Base-by-base conservation (phyloP, 495 filamentous ascomycete genomes). In the Talaromyces stipitatus region DNA sequence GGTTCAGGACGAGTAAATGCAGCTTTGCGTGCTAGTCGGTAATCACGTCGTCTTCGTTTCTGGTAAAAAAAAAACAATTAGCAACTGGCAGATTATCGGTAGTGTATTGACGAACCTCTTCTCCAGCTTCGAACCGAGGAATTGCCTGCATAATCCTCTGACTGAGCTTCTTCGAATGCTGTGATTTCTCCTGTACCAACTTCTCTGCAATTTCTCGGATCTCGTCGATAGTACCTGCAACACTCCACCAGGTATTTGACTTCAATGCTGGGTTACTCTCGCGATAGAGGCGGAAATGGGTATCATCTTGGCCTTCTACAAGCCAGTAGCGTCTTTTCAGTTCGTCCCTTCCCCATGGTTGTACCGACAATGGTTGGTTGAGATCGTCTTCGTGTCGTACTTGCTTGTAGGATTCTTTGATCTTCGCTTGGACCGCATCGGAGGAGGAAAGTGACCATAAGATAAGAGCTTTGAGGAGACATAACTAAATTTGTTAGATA, bases 11-110 rank as follows among this genome's bases (percentile, higher is more conserved):
- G 86, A 53, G 84, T 78, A 70, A 97, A 98, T 56, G 87, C 85
- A 48, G 90, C 88, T 66, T 95, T 95, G 55, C 90, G 87, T 57
- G 82, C 80, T 65, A 88, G 79, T 23, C 94, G 86, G 63, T 98
- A 97, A 64, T 98, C 95, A 28, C 94, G 86, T 16, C 91, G 88
- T 65, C 85, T 90, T 38, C 94, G 89, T 81, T 96, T 96, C 88
- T 92, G n/a, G n/a, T n/a, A n/a, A n/a, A 56, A 29, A 33, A 4
- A 22, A 22, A 33, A 54, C 23, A 61, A 52, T 82, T 59, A 82
- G 69, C 57, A 64, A 46, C 16, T 45, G 20, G 27, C 26, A 11
- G 41, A 29, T 11, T 33, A 9, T 16, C 8, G 2, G 23, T 24
- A 18, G 26, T 22, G 27, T 30, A 32, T 38, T 6, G 22, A 69